A percentile compares a stretch with the other conserved stretches of the same genome.
phyloP scores from a whole-genome alignment of 345 rosid species.

The Citrus hindsii region DNA sequence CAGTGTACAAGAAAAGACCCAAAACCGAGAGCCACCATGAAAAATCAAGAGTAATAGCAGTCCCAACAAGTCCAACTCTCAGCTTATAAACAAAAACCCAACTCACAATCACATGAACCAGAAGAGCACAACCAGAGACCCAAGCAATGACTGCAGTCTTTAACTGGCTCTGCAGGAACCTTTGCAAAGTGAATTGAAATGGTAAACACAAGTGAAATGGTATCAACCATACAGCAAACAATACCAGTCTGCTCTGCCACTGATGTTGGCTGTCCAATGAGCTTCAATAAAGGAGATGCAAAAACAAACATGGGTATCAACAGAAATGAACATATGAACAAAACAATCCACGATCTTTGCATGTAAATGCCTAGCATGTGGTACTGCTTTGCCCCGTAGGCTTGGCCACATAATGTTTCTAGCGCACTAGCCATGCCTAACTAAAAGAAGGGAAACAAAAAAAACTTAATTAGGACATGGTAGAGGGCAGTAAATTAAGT shows the following conservation, averaged over 20 bases:
- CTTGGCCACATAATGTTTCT: constrained; percentile 58
- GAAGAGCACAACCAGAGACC: constrained; percentile 39
- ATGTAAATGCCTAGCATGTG: constrained; percentile 46
- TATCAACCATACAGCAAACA: constrained; percentile 49
- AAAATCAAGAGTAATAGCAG: constrained; percentile 46
- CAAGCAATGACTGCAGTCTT: constrained; percentile 45
- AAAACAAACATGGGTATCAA: constrained; percentile 40
- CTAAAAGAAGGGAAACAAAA: constrained; percentile 6
- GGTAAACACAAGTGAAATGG: constrained; percentile 59
- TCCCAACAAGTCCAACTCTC: constrained; percentile 45
- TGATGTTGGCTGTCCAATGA: constrained; percentile 43
- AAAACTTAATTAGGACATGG: too few species aligned
- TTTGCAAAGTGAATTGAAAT: constrained; percentile 53
- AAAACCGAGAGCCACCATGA: constrained; percentile 59
- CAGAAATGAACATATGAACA: constrained; percentile 38
- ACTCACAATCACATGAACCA: constrained; percentile 37
- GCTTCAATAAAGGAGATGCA: constrained; percentile 44
- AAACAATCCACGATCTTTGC: constrained; percentile 58
- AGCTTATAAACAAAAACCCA: constrained; percentile 51
- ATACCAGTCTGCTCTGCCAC: constrained; percentile 51
- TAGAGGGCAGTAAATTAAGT: too few species aligned
- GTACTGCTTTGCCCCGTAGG: constrained; percentile 48
- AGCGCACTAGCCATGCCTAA: constrained; percentile 63
- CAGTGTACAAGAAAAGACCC: constrained; percentile 36
- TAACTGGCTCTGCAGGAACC: constrained; percentile 54